Evolutionary conservation across 2,329 filamentous ascomycete species (phyloP).

Genomic region (Sporothrix luriei): DNA sequence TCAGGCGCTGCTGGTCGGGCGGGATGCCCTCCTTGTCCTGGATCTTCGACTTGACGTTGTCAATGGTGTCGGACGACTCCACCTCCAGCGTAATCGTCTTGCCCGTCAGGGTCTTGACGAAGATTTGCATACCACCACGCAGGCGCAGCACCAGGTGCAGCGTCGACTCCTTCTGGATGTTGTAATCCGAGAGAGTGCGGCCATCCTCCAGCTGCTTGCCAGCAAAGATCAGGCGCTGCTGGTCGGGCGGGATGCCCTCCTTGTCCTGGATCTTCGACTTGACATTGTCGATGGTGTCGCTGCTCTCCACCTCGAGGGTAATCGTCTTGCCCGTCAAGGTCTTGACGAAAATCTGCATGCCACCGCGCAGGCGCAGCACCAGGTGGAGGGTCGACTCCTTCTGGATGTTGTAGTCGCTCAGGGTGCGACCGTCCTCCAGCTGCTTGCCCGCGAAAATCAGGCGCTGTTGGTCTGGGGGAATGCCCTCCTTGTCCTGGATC

Average conservation of each 20-base stretch:
- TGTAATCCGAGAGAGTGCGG: constrained; percentile 89
- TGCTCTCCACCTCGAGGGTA: constrained; percentile 85
- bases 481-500: constrained; percentile 98
- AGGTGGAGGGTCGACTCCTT: constrained; percentile 87
- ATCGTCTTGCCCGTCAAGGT: constrained; percentile 92
- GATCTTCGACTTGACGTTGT: constrained; percentile 71
- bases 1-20: constrained; percentile 69
- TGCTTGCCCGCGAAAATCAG: constrained; percentile 97
- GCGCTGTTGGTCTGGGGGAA: constrained; percentile 93
- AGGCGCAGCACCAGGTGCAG: constrained; percentile 79
- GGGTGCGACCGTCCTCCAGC: constrained; percentile 88
- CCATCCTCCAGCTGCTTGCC: constrained; percentile 94
- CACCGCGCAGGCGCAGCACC: constrained; percentile 84
- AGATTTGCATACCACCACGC: constrained; percentile 78
- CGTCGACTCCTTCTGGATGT: constrained; percentile 91
- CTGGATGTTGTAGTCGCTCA: constrained; percentile 94
- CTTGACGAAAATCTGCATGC: constrained; percentile 89
- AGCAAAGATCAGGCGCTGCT: constrained; percentile 90
- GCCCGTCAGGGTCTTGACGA: constrained; percentile 70
- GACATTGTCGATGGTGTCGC: constrained; percentile 91
- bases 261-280: constrained; percentile 93
- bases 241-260: constrained; percentile 91
- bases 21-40: constrained; percentile 74
- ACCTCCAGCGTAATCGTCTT: constrained; percentile 72
- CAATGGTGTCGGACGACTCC: constrained; percentile 68